A percentile compares a stretch with the other conserved stretches of the same genome.
phyloP scores from a whole-genome alignment of 1,284 basidiomycete genomes.

The Apiotrichum domesticum region DNA sequence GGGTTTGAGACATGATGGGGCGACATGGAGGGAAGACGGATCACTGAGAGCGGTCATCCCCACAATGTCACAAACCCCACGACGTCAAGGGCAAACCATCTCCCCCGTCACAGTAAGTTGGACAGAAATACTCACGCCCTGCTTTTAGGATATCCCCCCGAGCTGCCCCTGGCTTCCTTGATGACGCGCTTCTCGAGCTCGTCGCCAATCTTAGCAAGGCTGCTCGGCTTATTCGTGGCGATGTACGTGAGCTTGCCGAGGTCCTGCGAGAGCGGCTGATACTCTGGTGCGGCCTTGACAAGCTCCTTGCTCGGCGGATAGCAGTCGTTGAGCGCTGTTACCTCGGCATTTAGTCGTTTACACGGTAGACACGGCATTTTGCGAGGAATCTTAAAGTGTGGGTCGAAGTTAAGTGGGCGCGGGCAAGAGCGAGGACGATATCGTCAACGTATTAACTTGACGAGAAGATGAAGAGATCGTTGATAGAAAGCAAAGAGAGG shows the following conservation, averaged over 20 bases:
- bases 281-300: constrained; percentile 60
- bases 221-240: constrained; percentile 81
- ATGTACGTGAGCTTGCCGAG: constrained; percentile 88
- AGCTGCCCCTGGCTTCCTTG: constrained; percentile 62
- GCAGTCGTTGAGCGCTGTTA: constrained; percentile 70
- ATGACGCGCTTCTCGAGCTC: constrained; percentile 75
- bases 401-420: too few relatives aligned
- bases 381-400: background rate
- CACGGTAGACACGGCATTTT: constrained; percentile 35
- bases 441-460: too few relatives aligned
- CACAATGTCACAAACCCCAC: too few relatives aligned
- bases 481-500: too few relatives aligned
- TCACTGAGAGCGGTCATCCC: too few relatives aligned
- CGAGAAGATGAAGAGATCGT: too few relatives aligned
- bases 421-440: too few relatives aligned
- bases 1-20: too few relatives aligned
- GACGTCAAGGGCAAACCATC: too few relatives aligned
- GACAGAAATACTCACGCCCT: constrained; percentile 61
- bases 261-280: constrained; percentile 80
- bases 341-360: constrained; percentile 29
- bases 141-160: constrained; percentile 64
- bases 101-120: too few relatives aligned
- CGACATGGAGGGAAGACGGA: too few relatives aligned
- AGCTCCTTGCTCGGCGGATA: constrained; percentile 80
- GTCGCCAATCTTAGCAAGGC: constrained; percentile 75